These are phyloP conservation scores for Suillus fuscotomentosus DNA, from an alignment of 768 basidiomycete species.

Conservation along the genomic window DNA sequence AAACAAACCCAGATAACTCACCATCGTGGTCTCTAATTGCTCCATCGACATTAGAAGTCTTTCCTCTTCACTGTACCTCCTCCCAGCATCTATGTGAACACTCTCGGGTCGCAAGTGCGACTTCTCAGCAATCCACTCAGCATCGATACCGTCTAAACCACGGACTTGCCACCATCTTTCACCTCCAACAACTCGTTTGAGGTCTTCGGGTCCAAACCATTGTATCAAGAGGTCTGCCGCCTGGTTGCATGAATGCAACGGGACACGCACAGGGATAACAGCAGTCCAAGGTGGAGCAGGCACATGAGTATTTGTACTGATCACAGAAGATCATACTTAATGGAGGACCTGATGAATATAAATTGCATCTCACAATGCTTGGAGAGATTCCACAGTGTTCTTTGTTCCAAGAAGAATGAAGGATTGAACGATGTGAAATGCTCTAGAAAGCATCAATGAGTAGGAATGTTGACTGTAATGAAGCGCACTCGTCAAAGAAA, in stretches of 20 bases:
- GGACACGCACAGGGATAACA: slow-evolving; percentile 56
- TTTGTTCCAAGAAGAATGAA: slow-evolving; percentile 65
- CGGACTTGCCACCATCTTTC: slow-evolving; percentile 85
- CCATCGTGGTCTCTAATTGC: slow-evolving; percentile 55
- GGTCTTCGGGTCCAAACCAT: slow-evolving; percentile 71
- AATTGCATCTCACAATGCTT: slow-evolving; percentile 47
- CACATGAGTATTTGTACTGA: slow-evolving; percentile 66
- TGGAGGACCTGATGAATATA: not conserved
- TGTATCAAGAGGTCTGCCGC: slow-evolving; percentile 68
- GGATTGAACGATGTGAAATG: slow-evolving; percentile 70
- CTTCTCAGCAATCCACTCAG: slow-evolving; percentile 58
- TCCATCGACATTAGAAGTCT: slow-evolving; percentile 49
- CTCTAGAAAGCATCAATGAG: slow-evolving; percentile 33
- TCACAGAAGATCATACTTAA: not conserved
- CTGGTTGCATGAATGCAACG: slow-evolving; percentile 52
- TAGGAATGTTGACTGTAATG: not conserved
- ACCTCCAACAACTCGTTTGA: slow-evolving; percentile 69
- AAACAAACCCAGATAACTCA: slow-evolving; percentile 18
- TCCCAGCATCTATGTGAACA: slow-evolving; percentile 19
- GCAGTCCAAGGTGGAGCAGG: slow-evolving; percentile 67
- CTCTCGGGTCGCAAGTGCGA: slow-evolving; percentile 35
- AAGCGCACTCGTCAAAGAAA: slow-evolving; percentile 64
- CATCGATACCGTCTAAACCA: slow-evolving; percentile 66
- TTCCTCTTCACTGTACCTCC: slow-evolving; percentile 37
- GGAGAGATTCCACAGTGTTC: slow-evolving; percentile 72